A percentile compares a stretch with the other conserved stretches of the same genome.
Evolutionary conservation across 805 yeast species (phyloP).

Genomic region (Pichia deserticola): DNA sequence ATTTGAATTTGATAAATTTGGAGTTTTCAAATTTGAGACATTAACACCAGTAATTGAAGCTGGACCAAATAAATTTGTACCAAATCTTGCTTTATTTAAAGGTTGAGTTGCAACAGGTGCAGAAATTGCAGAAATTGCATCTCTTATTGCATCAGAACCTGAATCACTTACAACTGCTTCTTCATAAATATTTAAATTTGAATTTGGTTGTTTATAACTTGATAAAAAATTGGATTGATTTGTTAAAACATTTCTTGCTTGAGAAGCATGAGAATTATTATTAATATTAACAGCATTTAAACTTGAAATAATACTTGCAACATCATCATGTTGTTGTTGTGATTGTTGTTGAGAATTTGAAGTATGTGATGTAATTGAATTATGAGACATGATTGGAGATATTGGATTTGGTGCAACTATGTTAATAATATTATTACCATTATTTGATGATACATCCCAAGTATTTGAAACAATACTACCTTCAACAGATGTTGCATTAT

Average conservation of each 20-base stretch:
- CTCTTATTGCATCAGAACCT: constrained; percentile 27
- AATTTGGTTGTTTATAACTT: constrained; percentile 2
- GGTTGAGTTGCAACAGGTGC: constrained; percentile 22
- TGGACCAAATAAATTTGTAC: constrained; percentile 42
- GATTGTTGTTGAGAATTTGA: not conserved
- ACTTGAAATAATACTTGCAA: constrained; percentile 28
- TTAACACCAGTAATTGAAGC: constrained; percentile 50
- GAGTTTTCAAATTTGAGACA: constrained; percentile 21
- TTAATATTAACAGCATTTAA: constrained; percentile 18
- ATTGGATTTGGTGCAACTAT: constrained; percentile 16
- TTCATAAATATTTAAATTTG: constrained; percentile 14
- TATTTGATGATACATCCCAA: constrained; percentile 23
- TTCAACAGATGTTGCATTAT: constrained; percentile 16
- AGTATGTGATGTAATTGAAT: constrained; percentile 4
- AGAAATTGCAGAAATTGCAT: constrained; percentile 27
- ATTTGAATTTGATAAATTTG: constrained; percentile 8
- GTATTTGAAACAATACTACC: constrained; percentile 23
- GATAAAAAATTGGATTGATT: constrained; percentile 22
- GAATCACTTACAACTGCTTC: constrained; percentile 26
- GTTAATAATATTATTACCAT: constrained; percentile 9
- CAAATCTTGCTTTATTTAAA: constrained; percentile 25
- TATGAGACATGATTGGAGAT: constrained; percentile 12
- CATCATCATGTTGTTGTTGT: constrained; percentile 17
- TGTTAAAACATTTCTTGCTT: constrained; percentile 12
- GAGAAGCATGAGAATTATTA: constrained; percentile 5